Evolutionary conservation across 2,329 filamentous ascomycete species (phyloP).

Genomic region (Pseudogymnoascus sp.): DNA sequence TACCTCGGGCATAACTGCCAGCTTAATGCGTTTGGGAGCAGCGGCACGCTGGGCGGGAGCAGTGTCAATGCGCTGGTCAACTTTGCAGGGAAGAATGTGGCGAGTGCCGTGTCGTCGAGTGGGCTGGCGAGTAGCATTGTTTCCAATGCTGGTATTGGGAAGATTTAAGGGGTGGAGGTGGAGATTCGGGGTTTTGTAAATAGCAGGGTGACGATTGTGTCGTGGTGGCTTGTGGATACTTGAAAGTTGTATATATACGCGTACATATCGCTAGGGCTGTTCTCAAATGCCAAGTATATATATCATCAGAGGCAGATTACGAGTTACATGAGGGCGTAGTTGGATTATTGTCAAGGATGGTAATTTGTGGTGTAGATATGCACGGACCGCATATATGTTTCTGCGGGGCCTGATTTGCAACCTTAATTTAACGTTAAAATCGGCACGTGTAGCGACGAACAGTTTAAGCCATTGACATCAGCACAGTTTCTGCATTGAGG

Average conservation of each 20-base stretch:
- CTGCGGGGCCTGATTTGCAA: not conserved
- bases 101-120: constrained; percentile 22
- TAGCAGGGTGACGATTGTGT: not conserved
- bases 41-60: constrained; percentile 26
- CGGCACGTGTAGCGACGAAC: not conserved
- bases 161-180: constrained; percentile 13
- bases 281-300: not conserved
- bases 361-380: not conserved
- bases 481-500: not conserved
- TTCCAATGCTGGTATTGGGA: constrained; percentile 28
- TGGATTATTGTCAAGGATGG: not conserved
- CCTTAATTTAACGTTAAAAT: constrained; percentile 4
- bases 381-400: not conserved
- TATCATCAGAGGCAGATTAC: not conserved
- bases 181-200: not conserved
- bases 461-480: not conserved
- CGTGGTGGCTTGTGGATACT: not conserved
- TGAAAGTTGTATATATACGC: not conserved
- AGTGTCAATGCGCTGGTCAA: constrained; percentile 26
- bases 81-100: constrained; percentile 27
- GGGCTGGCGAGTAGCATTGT: constrained; percentile 26
- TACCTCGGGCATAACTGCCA: constrained; percentile 19
- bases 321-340: not conserved
- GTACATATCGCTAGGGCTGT: not conserved
- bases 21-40: constrained; percentile 18